Evolutionary conservation across 768 basidiomycete genomes (phyloP).

Genomic region (Leccinum pellstonianum): DNA sequence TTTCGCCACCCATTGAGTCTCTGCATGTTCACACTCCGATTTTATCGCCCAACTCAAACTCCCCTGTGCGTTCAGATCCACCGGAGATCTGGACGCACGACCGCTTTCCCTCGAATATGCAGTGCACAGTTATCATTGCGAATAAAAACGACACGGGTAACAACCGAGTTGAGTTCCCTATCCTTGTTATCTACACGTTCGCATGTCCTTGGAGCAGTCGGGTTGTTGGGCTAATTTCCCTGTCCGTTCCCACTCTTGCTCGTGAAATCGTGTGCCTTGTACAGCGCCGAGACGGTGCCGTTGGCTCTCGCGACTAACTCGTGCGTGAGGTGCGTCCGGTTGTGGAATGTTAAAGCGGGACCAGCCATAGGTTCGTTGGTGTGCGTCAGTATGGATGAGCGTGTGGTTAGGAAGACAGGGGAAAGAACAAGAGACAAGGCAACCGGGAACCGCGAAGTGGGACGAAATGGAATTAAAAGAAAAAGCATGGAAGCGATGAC

Average conservation of each 20-base stretch:
- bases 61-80: neutral
- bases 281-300: conserved; percentile 25
- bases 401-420: neutral
- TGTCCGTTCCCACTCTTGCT: neutral
- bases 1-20: no score
- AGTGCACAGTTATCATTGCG: neutral
- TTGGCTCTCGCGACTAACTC: conserved; percentile 32
- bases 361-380: conserved; percentile 26
- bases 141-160: no score
- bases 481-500: neutral
- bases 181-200: neutral
- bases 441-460: neutral
- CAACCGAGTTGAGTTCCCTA: neutral
- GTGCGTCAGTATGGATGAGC: neutral
- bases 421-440: neutral
- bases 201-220: neutral
- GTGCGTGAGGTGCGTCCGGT: conserved; percentile 30
- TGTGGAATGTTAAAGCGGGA: conserved; percentile 30
- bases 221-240: neutral
- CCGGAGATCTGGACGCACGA: neutral
- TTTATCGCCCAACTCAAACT: neutral
- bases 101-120: neutral
- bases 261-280: conserved; percentile 22
- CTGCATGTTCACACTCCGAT: neutral
- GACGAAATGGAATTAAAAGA: neutral